Conservation (phyloP, 2,329 filamentous ascomycete species). For the Paecilomyces dactylethromorphus region DNA sequence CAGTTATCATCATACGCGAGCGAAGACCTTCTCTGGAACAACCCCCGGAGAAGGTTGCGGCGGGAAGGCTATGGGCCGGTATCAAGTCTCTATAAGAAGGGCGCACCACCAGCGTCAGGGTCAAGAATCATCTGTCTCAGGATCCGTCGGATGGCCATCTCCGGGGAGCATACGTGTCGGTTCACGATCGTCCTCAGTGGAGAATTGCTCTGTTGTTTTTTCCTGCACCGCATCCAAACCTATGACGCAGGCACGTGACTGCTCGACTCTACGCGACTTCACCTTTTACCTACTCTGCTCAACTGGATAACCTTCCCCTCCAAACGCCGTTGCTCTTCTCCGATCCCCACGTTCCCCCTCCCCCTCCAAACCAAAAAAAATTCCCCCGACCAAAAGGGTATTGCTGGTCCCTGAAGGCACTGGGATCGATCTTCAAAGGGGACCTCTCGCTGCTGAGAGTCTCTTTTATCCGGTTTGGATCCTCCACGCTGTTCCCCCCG, state of each 20-base stretch:
- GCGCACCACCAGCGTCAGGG: too few species aligned
- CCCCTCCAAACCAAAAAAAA: not conserved
- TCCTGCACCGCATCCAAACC: slow-evolving; percentile 19
- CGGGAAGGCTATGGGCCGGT: not conserved
- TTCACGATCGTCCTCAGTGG: slow-evolving; percentile 1
- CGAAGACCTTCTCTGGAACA: too few species aligned
- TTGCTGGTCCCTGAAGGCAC: not conserved
- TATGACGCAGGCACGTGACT: slow-evolving; percentile 33
- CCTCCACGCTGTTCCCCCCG: not conserved
- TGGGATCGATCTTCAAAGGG: not conserved
- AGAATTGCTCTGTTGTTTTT: slow-evolving; percentile 4
- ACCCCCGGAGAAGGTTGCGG: not conserved
- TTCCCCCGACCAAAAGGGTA: not conserved
- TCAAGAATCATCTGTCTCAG: slow-evolving; percentile 2
- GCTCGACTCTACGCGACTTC: slow-evolving; percentile 16
- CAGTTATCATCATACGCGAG: too few species aligned
- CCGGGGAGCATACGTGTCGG: not conserved
- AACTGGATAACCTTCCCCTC: slow-evolving; percentile 14
- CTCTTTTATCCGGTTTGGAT: not conserved
- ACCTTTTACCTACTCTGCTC: slow-evolving; percentile 13
- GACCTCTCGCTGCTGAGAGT: not conserved
- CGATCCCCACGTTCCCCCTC: slow-evolving; percentile 1
- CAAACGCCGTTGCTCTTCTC: slow-evolving; percentile 1
- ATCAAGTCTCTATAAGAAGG: not conserved
- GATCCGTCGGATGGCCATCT: not conserved